A percentile compares a stretch with the other conserved stretches of the same genome.
These are phyloP conservation scores for Cystobasidium onofrii DNA, from an alignment of 768 basidiomycete species.

Conservation along the genomic window DNA sequence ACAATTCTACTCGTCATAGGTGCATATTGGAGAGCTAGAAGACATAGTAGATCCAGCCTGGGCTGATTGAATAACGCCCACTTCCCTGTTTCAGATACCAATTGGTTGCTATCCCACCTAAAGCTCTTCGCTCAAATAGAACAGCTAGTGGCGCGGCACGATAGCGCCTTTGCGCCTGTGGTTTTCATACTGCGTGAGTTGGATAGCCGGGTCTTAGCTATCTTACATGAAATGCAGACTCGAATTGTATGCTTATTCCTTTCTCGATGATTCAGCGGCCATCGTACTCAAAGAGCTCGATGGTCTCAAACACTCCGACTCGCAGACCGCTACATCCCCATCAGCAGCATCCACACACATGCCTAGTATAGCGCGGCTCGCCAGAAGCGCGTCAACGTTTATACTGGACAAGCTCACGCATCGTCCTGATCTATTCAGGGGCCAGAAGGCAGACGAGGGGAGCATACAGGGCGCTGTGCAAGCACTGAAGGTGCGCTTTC, in stretches of 20 bases:
- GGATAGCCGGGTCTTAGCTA: background rate
- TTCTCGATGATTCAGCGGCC: background rate
- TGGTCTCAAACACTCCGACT: background rate
- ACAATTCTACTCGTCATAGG: conserved; percentile 20
- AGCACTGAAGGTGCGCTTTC: background rate
- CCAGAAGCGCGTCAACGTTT: background rate
- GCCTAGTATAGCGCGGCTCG: background rate
- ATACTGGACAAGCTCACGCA: conserved; percentile 2
- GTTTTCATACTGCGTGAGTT: conserved; percentile 11
- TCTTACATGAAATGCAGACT: background rate
- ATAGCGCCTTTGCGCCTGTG: background rate
- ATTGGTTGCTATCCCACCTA: conserved; percentile 15
- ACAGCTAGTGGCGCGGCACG: background rate
- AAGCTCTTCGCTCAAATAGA: background rate
- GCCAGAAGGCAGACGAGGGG: background rate
- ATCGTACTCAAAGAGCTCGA: conserved; percentile 11
- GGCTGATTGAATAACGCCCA: too few species aligned
- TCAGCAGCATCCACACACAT: background rate
- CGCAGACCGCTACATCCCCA: background rate
- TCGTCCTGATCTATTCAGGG: conserved; percentile 17
- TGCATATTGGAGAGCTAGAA: too few species aligned
- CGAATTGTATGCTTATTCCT: background rate
- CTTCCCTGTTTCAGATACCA: conserved; percentile 3
- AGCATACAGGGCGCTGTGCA: background rate
- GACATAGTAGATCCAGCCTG: too few species aligned